A percentile compares a stretch with the other conserved stretches of the same genome.
Conservation (phyloP, 1,139 yeast species). For the Taphrina wiesneri region DNA sequence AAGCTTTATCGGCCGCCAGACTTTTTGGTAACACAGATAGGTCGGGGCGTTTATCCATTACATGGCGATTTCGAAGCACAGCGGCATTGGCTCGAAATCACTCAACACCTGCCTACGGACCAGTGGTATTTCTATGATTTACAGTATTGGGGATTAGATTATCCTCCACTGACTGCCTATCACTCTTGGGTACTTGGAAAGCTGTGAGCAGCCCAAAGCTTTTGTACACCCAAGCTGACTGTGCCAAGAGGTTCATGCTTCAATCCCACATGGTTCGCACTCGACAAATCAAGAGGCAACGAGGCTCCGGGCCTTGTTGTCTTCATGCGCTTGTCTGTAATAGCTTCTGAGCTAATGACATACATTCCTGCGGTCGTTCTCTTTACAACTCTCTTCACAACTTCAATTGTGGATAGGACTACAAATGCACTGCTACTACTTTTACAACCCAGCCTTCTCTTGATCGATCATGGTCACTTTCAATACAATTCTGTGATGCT, state of each 20-base stretch:
- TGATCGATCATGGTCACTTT: slow-evolving; percentile 96
- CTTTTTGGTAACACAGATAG: slow-evolving; percentile 19
- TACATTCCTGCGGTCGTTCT: slow-evolving; percentile 80
- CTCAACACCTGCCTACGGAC: slow-evolving; percentile 68
- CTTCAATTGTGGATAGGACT: slow-evolving; percentile 6
- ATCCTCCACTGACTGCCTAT: slow-evolving; percentile 94
- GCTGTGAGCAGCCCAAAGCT: slow-evolving; percentile 43
- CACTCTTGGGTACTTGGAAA: slow-evolving; percentile 82
- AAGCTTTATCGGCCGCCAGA: not conserved
- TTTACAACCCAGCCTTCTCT: slow-evolving; percentile 64
- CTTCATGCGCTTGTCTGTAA: slow-evolving; percentile 78
- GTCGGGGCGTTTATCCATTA: slow-evolving; percentile 62
- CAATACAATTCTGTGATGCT: slow-evolving; percentile 91
- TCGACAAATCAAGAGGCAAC: slow-evolving; percentile 70
- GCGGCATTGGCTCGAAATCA: slow-evolving; percentile 95
- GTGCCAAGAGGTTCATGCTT: slow-evolving; percentile 50
- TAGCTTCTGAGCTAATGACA: slow-evolving; percentile 69
- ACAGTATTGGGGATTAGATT: slow-evolving; percentile 94
- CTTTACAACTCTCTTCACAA: slow-evolving; percentile 46
- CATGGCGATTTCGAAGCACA: slow-evolving; percentile 98
- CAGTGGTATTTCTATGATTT: slow-evolving; percentile 89
- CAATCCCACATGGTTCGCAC: slow-evolving; percentile 71
- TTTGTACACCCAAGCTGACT: not conserved
- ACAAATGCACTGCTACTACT: slow-evolving; percentile 41
- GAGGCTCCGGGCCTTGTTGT: slow-evolving; percentile 69